Evolutionary conservation across 2,329 filamentous ascomycete species (phyloP).

Genomic region (Plectosphaerella plurivora): DNA sequence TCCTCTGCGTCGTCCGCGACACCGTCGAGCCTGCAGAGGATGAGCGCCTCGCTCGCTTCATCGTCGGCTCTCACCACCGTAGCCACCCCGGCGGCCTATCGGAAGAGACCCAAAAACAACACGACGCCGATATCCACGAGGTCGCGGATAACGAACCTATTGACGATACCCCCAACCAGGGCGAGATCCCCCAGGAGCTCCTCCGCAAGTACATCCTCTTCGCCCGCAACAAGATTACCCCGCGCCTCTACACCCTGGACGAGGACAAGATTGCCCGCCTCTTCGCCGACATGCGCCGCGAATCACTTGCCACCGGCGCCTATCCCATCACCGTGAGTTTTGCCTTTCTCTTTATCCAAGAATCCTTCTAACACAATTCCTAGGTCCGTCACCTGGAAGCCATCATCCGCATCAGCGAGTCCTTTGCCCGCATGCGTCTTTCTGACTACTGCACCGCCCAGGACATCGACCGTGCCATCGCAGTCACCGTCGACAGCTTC

Average conservation of each 20-base stretch:
- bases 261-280: constrained; percentile 93
- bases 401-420: constrained; percentile 90
- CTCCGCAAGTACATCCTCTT: constrained; percentile 97
- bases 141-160: constrained; percentile 25
- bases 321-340: constrained; percentile 91
- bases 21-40: constrained; percentile 91
- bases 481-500: constrained; percentile 93
- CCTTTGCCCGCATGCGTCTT: constrained; percentile 97
- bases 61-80: constrained; percentile 88
- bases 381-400: constrained; percentile 96
- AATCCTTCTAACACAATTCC: constrained; percentile 3
- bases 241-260: constrained; percentile 95
- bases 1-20: constrained; percentile 92
- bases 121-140: constrained; percentile 38
- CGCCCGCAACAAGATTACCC: constrained; percentile 80
- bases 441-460: constrained; percentile 86
- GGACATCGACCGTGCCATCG: constrained; percentile 95
- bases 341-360: not conserved
- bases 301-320: constrained; percentile 87
- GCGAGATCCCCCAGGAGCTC: constrained; percentile 84
- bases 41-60: constrained; percentile 88
- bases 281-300: constrained; percentile 93
- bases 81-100: constrained; percentile 65
- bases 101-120: constrained; percentile 60
- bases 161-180: constrained; percentile 35